Conservation (phyloP, 805 yeast genomes). For the Hanseniaspora pseudoguilliermondii region DNA sequence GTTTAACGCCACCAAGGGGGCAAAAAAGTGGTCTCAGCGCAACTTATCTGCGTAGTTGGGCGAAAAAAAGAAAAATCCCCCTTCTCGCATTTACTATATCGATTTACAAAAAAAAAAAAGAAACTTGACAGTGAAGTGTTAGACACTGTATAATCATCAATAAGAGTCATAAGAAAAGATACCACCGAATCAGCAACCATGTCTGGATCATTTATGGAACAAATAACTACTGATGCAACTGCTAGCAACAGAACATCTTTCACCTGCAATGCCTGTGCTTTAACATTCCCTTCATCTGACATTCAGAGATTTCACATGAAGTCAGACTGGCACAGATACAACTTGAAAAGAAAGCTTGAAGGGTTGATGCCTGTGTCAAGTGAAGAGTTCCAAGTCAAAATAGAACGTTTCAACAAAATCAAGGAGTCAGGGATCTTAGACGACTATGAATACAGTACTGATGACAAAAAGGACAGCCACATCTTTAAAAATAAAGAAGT, state of each 20-base stretch:
- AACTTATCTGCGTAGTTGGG: too few relatives aligned
- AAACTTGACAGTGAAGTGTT: too few relatives aligned
- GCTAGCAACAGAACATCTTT: constrained; percentile 22
- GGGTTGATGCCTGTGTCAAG: constrained; percentile 60
- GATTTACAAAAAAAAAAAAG: too few relatives aligned
- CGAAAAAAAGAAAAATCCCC: too few relatives aligned
- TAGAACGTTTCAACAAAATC: constrained; percentile 25
- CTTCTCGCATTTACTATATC: too few relatives aligned
- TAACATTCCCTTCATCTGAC: constrained; percentile 69
- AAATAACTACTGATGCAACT: background rate
- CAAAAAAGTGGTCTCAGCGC: too few relatives aligned
- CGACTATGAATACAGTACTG: constrained; percentile 35
- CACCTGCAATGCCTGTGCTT: constrained; percentile 83
- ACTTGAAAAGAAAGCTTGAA: constrained; percentile 86
- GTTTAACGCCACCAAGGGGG: too few relatives aligned
- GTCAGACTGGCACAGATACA: constrained; percentile 96
- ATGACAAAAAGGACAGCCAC: background rate
- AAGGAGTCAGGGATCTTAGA: constrained; percentile 18
- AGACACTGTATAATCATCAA: too few relatives aligned
- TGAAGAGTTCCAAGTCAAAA: constrained; percentile 32
- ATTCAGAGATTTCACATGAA: constrained; percentile 89
- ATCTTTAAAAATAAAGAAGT: background rate
- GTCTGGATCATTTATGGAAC: background rate
- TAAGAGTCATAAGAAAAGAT: background rate
- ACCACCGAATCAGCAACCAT: background rate